Evolutionary conservation across 345 rosid genomes (phyloP).

Genomic region (Cardiospermum halicacabum): DNA sequence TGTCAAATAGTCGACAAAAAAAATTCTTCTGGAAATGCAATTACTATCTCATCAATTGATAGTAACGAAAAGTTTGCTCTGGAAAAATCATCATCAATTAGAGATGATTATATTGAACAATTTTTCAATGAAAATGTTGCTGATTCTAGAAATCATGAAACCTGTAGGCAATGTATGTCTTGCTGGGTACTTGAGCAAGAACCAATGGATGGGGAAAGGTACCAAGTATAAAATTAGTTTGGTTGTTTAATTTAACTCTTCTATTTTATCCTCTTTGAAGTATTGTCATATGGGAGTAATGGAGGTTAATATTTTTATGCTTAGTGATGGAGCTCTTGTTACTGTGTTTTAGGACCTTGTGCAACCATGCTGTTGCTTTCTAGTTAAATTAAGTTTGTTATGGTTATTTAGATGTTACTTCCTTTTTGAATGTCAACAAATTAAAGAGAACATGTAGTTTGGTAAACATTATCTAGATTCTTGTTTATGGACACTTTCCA

Average conservation of each 20-base stretch:
- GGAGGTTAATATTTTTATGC: neutral
- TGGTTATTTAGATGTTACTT: neutral
- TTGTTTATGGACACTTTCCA: neutral
- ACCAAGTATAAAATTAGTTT: neutral
- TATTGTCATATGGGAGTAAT: neutral
- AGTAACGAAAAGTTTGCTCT: slow-evolving; percentile 22
- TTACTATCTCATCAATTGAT: slow-evolving; percentile 9
- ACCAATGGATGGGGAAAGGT: slow-evolving; percentile 54
- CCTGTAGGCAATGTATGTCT: slow-evolving; percentile 44
- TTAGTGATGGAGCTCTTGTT: neutral
- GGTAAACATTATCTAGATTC: neutral
- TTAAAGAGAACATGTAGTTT: neutral
- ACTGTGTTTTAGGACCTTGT: neutral
- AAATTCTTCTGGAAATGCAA: slow-evolving; percentile 11
- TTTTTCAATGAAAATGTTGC: slow-evolving; percentile 54
- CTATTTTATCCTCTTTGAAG: neutral
- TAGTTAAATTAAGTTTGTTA: neutral
- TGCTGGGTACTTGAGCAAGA: slow-evolving; percentile 74
- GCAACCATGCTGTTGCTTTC: neutral
- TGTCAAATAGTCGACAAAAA: slow-evolving; percentile 20
- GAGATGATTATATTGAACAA: slow-evolving; percentile 52
- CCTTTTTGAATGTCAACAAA: neutral
- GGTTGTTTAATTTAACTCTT: neutral
- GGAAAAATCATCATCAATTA: slow-evolving; percentile 25
- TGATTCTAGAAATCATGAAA: slow-evolving; percentile 53